phyloP scores from a whole-genome alignment of 2,329 filamentous ascomycete genomes.

The Lecanicillium sp. region DNA sequence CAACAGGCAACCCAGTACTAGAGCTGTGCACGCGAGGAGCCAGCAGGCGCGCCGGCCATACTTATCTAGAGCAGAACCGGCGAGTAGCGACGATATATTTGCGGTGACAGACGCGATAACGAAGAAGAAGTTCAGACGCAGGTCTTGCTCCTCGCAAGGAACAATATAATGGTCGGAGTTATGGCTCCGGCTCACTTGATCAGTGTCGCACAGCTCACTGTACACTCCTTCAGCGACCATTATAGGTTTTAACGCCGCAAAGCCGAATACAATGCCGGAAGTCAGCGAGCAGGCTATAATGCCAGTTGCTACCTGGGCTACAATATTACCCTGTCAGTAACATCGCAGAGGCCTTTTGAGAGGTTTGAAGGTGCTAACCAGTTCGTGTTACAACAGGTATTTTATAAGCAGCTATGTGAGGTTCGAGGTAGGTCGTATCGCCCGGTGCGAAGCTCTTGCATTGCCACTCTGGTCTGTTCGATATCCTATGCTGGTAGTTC shows the following conservation, averaged over 20 bases:
- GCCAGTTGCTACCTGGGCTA: constrained; percentile 61
- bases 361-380: too few species aligned
- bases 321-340: too few species aligned
- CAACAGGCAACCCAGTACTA: constrained; percentile 61
- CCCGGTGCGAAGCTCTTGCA: too few species aligned
- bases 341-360: too few species aligned
- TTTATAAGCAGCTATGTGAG: too few species aligned
- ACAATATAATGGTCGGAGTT: too few species aligned
- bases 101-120: constrained; percentile 81
- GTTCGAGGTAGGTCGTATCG: too few species aligned
- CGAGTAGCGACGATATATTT: constrained; percentile 76
- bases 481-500: too few species aligned
- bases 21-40: constrained; percentile 59
- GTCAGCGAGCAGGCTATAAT: constrained; percentile 69
- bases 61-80: constrained; percentile 76
- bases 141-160: constrained; percentile 42
- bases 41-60: constrained; percentile 73
- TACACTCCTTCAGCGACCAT: constrained; percentile 68
- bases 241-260: constrained; percentile 75
- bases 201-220: constrained; percentile 53
- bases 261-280: constrained; percentile 75
- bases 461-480: too few species aligned
- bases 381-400: too few species aligned
- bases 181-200: too few species aligned
- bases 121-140: constrained; percentile 82